phyloP scores from a whole-genome alignment of 306 rosid species.

The Sophora flavescens region DNA sequence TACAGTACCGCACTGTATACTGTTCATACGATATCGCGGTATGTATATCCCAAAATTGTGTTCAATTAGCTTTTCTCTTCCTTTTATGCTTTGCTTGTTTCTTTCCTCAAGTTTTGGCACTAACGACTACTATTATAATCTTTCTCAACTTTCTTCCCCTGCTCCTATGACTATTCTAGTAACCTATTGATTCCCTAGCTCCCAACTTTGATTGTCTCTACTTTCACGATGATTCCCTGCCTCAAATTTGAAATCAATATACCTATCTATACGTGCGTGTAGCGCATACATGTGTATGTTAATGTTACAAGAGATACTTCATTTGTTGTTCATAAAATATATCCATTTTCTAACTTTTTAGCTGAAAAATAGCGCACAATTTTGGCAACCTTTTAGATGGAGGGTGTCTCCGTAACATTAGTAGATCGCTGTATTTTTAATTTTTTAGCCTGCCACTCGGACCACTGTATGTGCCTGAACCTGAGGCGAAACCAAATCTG shows the following conservation, averaged over 20 bases:
- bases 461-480: background rate
- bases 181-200: slow-evolving; percentile 52
- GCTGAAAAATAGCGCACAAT: no score
- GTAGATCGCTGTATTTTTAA: background rate
- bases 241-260: slow-evolving; percentile 23
- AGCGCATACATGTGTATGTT: background rate
- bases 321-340: background rate
- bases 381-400: no score
- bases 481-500: background rate
- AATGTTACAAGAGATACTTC: slow-evolving; percentile 12
- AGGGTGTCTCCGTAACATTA: no score
- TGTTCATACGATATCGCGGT: no score
- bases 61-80: no score
- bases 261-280: background rate
- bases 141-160: slow-evolving; percentile 14
- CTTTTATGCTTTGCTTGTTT: slow-evolving; percentile 35
- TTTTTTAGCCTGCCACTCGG: background rate
- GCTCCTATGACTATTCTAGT: slow-evolving; percentile 48
- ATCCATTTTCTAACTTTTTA: slow-evolving; percentile 7
- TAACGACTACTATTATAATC: slow-evolving; percentile 30
- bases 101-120: slow-evolving; percentile 23
- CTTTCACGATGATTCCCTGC: slow-evolving; percentile 35
- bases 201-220: slow-evolving; percentile 40
- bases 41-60: no score
- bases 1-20: no score